Conservation (phyloP, 2,329 filamentous ascomycete species). For the Davidsoniella australis region DNA sequence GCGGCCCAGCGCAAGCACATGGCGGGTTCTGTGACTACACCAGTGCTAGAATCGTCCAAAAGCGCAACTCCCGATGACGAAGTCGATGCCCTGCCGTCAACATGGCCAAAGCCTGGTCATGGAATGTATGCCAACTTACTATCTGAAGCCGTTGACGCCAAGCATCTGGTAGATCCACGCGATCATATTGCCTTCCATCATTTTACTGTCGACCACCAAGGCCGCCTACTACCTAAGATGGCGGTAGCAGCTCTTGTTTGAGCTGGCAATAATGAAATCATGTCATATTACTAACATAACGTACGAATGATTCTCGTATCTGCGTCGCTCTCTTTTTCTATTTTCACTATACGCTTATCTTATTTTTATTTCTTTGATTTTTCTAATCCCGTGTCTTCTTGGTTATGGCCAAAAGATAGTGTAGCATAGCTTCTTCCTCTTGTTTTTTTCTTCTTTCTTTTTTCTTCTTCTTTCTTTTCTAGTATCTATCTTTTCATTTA, state of each 20-base stretch:
- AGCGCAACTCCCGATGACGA: slow-evolving; percentile 17
- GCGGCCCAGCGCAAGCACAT: not conserved
- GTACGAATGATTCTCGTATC: too few relatives aligned
- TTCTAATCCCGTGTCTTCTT: not conserved
- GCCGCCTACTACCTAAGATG: slow-evolving; percentile 11
- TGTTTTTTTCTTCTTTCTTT: not conserved
- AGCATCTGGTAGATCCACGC: slow-evolving; percentile 22
- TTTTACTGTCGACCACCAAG: slow-evolving; percentile 22
- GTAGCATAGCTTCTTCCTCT: not conserved
- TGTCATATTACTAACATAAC: too few relatives aligned
- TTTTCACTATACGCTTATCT: too few relatives aligned
- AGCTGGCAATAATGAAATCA: not conserved
- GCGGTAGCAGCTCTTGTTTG: slow-evolving; percentile 11
- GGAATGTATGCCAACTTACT: slow-evolving; percentile 24
- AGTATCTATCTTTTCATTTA: not conserved
- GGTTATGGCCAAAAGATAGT: not conserved
- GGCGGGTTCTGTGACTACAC: not conserved
- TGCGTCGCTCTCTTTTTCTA: not conserved
- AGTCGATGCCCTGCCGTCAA: slow-evolving; percentile 21
- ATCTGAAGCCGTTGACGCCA: slow-evolving; percentile 23
- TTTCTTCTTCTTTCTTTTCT: not conserved
- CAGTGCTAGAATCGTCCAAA: slow-evolving; percentile 7
- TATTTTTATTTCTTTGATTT: too few relatives aligned
- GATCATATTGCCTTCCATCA: slow-evolving; percentile 28
- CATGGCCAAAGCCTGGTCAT: slow-evolving; percentile 24